A percentile compares a stretch with the other conserved stretches of the same genome.
These are phyloP conservation scores for Huntiella bhutanensis DNA, from an alignment of 2,329 filamentous ascomycete genomes.

Conservation along the genomic window DNA sequence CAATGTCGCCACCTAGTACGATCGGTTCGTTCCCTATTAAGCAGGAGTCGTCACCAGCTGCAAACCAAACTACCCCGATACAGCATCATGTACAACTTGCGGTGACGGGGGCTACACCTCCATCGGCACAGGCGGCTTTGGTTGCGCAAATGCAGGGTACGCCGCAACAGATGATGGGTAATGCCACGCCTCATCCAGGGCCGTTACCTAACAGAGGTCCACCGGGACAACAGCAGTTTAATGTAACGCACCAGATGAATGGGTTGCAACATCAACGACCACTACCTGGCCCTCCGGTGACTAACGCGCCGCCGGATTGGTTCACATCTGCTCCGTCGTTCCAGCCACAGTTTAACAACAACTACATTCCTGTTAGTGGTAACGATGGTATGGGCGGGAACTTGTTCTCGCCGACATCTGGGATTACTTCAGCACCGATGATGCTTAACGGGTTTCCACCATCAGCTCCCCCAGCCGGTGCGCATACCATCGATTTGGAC, in stretches of 20 bases:
- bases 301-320: constrained; percentile 2
- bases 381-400: constrained; percentile 6
- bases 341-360: constrained; percentile 5
- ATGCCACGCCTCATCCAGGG: constrained; percentile 2
- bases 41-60: constrained; percentile 3
- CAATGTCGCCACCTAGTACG: constrained; percentile 3
- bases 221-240: constrained; percentile 9
- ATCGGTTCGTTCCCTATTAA: constrained; percentile 7
- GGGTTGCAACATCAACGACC: constrained; percentile 15
- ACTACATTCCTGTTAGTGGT: constrained; percentile 1
- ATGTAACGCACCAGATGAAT: constrained; percentile 9
- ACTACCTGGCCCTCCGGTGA: constrained; percentile 14
- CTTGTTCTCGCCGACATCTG: constrained; percentile 22
- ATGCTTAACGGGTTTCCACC: constrained; percentile 16
- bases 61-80: constrained; percentile 5
- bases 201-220: constrained; percentile 4
- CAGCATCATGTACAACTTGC: constrained; percentile 15
- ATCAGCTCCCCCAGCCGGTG: constrained; percentile 9
- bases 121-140: not conserved
- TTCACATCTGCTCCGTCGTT: constrained; percentile 13
- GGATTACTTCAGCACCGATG: constrained; percentile 22
- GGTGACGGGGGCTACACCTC: constrained; percentile 14
- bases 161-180: constrained; percentile 7
- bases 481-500: constrained; percentile 9
- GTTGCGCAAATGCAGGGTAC: constrained; percentile 2